Conservation (phyloP, 805 yeast species). For the Yamadazyma tumulicola region DNA sequence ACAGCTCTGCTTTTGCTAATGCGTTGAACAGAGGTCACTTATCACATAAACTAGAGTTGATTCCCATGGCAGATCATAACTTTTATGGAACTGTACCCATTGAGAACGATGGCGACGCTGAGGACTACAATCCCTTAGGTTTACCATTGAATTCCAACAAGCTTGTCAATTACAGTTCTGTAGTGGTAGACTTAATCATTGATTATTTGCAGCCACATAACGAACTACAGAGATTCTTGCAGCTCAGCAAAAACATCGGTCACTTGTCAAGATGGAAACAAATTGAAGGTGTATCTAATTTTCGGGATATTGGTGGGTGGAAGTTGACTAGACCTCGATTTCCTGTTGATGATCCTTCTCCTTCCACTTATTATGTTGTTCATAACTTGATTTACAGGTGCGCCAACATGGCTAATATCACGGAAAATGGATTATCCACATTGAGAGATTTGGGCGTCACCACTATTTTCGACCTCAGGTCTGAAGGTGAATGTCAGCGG, state of each 20-base stretch:
- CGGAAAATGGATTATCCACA: conserved; percentile 44
- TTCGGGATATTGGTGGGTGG: conserved; percentile 84
- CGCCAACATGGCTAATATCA: conserved; percentile 55
- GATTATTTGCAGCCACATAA: conserved; percentile 46
- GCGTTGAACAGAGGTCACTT: conserved; percentile 49
- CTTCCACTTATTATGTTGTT: conserved; percentile 40
- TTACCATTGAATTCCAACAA: conserved; percentile 45
- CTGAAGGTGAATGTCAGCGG: conserved; percentile 50
- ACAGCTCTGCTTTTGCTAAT: conserved; percentile 58
- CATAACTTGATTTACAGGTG: conserved; percentile 58
- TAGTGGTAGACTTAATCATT: conserved; percentile 47
- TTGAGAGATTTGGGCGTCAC: conserved; percentile 45
- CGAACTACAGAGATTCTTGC: conserved; percentile 53
- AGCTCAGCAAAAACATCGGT: conserved; percentile 31
- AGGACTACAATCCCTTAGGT: conserved; percentile 31
- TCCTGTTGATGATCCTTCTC: conserved; percentile 8
- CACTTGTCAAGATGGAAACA: conserved; percentile 54
- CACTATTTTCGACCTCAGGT: conserved; percentile 65
- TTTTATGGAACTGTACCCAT: conserved; percentile 53
- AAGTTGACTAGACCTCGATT: conserved; percentile 31
- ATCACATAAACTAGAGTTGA: conserved; percentile 48
- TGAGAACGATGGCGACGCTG: conserved; percentile 28
- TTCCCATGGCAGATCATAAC: conserved; percentile 78
- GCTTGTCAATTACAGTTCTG: conserved; percentile 53
- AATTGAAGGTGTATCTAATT: conserved; percentile 67